Percentiles rank a stretch among this genome's conserved stretches.
phyloP scores from a whole-genome alignment of 345 rosid genomes.

The Salix arbutifolia region DNA sequence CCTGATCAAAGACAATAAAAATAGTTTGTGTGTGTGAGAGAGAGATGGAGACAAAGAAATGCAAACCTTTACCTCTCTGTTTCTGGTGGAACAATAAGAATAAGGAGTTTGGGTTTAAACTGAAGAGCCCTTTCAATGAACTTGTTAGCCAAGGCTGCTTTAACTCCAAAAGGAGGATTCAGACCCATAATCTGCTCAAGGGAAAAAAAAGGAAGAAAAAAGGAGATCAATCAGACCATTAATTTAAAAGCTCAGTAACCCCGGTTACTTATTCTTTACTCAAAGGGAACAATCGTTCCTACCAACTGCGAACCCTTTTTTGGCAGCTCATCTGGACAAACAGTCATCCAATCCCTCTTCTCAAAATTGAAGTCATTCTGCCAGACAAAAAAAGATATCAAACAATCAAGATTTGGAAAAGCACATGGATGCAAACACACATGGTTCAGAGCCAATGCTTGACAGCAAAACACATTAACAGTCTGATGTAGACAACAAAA shows the following conservation, averaged over 20 bases:
- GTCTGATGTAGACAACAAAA: too few relatives aligned
- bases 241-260: background rate
- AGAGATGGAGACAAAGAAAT: background rate
- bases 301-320: slow-evolving; percentile 67
- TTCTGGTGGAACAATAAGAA: slow-evolving; percentile 86
- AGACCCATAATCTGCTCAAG: slow-evolving; percentile 77
- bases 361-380: slow-evolving; percentile 76
- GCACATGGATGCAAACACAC: background rate
- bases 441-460: background rate
- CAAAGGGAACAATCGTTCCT: slow-evolving; percentile 15
- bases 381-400: slow-evolving; percentile 4
- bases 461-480: background rate
- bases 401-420: slow-evolving; percentile 1
- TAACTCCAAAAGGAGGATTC: slow-evolving; percentile 94
- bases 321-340: slow-evolving; percentile 57
- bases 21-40: background rate
- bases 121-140: slow-evolving; percentile 78
- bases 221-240: background rate
- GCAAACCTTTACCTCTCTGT: slow-evolving; percentile 57
- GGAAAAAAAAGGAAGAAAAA: slow-evolving; percentile 1
- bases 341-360: slow-evolving; percentile 81
- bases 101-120: slow-evolving; percentile 80
- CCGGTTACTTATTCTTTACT: background rate
- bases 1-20: slow-evolving; percentile 37
- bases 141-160: slow-evolving; percentile 68